Conservation (phyloP, 257 asterid species). For the Solanum neorickii region DNA sequence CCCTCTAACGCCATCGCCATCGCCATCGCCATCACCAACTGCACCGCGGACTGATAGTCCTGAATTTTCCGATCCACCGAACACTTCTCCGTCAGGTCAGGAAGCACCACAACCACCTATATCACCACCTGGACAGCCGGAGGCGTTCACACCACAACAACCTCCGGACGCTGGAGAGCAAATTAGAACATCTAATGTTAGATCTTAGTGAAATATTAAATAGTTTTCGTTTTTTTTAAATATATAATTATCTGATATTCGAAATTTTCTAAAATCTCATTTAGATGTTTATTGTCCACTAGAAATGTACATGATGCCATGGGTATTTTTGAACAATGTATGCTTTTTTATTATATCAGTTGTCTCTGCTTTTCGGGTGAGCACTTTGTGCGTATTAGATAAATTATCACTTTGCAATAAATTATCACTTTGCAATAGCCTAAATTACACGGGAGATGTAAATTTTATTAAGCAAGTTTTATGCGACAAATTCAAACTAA, state of each 20-base stretch:
- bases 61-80: neutral
- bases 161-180: constrained; percentile 19
- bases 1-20: neutral
- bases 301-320: neutral
- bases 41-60: neutral
- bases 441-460: accelerated
- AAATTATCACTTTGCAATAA: accelerated
- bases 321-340: neutral
- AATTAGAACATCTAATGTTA: neutral
- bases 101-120: constrained; percentile 22
- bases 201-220: neutral
- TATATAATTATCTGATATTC: neutral
- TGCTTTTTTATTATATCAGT: too few relatives aligned
- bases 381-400: accelerated
- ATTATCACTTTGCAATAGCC: accelerated
- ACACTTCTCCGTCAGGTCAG: neutral
- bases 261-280: neutral
- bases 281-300: neutral
- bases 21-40: neutral
- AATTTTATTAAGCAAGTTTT: accelerated
- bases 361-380: too few relatives aligned
- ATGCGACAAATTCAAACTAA: too few relatives aligned
- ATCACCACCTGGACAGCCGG: constrained; percentile 27
- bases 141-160: constrained; percentile 36
- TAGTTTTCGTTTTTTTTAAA: neutral